phyloP scores from a whole-genome alignment of 2,329 filamentous ascomycete genomes.

The Gaeumannomyces sp. region DNA sequence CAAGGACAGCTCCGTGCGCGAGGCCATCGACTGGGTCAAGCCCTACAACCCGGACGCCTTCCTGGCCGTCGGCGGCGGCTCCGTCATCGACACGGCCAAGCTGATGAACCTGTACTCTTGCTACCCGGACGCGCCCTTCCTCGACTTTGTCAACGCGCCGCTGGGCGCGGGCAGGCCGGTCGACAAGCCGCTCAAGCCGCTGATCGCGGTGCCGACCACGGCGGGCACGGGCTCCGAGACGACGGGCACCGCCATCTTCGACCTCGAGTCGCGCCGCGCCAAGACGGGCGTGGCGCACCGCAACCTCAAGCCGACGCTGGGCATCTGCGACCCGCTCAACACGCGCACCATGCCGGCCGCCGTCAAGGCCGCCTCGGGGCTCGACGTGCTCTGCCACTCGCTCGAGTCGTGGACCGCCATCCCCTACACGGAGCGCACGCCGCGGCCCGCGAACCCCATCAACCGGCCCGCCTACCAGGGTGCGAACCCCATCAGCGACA shows the following conservation, averaged over 20 bases:
- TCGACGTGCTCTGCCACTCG: slow-evolving; percentile 92
- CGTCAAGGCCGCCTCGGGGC: slow-evolving; percentile 83
- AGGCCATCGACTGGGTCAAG: slow-evolving; percentile 83
- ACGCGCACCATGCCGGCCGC: slow-evolving; percentile 93
- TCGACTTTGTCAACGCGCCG: slow-evolving; percentile 97
- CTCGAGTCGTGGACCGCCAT: slow-evolving; percentile 98
- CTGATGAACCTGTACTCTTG: slow-evolving; percentile 95
- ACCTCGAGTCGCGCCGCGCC: slow-evolving; percentile 79
- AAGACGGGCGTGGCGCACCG: slow-evolving; percentile 96
- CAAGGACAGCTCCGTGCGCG: slow-evolving; percentile 88
- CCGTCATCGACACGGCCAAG: slow-evolving; percentile 97
- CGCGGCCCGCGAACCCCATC: slow-evolving; percentile 82
- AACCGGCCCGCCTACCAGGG: slow-evolving; percentile 91
- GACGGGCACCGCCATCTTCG: slow-evolving; percentile 96
- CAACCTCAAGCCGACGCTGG: slow-evolving; percentile 89
- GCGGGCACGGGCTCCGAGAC: slow-evolving; percentile 89
- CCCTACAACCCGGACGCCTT: slow-evolving; percentile 80
- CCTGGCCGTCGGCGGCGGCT: slow-evolving; percentile 85
- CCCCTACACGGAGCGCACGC: slow-evolving; percentile 79
- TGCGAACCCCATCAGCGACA: slow-evolving; percentile 94
- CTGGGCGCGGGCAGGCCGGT: slow-evolving; percentile 79
- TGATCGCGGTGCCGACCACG: slow-evolving; percentile 80
- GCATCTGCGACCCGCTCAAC: slow-evolving; percentile 81
- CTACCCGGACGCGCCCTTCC: slow-evolving; percentile 86
- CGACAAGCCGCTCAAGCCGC: slow-evolving; percentile 61